phyloP scores from a whole-genome alignment of 495 filamentous ascomycete species.

The Hypoxylon perforatum region DNA sequence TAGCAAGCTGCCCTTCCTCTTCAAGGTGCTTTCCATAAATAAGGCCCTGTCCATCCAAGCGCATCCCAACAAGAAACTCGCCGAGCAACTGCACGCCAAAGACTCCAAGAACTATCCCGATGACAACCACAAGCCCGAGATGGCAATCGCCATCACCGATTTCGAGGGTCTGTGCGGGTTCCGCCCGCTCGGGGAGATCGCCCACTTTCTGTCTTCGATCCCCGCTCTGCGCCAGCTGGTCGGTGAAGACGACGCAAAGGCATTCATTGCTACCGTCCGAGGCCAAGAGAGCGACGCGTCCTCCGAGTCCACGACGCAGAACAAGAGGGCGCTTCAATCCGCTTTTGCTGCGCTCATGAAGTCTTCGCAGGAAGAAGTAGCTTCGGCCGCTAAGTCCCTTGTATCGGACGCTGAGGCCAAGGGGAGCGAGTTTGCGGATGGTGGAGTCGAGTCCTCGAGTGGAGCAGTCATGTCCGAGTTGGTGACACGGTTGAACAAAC shows the following conservation, averaged over 20 bases:
- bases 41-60: constrained; percentile 98
- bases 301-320: constrained; percentile 61
- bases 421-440: constrained; percentile 70
- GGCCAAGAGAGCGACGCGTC: constrained; percentile 69
- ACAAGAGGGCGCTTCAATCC: constrained; percentile 82
- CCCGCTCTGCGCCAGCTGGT: constrained; percentile 80
- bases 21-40: constrained; percentile 94
- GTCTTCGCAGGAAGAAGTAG: constrained; percentile 71
- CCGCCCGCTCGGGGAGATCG: constrained; percentile 85
- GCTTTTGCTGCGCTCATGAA: constrained; percentile 85
- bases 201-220: constrained; percentile 82
- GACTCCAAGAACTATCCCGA: constrained; percentile 97
- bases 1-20: constrained; percentile 89
- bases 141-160: constrained; percentile 95
- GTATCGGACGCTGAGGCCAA: constrained; percentile 74
- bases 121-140: constrained; percentile 99
- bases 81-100: constrained; percentile 83
- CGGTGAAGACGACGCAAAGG: constrained; percentile 72
- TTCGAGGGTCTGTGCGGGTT: constrained; percentile 98
- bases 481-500: constrained; percentile 74
- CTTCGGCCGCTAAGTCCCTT: constrained; percentile 71
- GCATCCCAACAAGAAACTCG: constrained; percentile 97
- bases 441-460: constrained; percentile 66
- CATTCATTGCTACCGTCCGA: constrained; percentile 75
- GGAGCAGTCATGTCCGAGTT: constrained; percentile 80